Conservation (phyloP, 371 early-diverging fungal genomes). For the Rhizopus delemar region DNA sequence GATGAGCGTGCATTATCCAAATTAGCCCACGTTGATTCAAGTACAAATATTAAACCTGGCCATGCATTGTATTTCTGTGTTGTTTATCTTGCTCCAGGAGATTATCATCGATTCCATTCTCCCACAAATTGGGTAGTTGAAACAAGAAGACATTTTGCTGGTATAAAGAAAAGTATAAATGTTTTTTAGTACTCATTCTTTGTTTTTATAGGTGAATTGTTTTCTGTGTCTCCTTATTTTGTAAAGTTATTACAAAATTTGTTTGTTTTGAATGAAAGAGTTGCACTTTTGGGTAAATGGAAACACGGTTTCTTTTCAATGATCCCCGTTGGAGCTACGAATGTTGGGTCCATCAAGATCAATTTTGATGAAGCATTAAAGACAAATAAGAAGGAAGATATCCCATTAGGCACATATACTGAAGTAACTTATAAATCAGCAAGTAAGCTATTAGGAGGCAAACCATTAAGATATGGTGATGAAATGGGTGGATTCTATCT, state of each 20-base stretch:
- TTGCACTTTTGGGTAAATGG: slow-evolving; percentile 91
- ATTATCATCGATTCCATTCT: slow-evolving; percentile 98
- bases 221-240: slow-evolving; percentile 91
- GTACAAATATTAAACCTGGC: slow-evolving; percentile 59
- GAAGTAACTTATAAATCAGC: slow-evolving; percentile 73
- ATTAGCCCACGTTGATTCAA: slow-evolving; percentile 28
- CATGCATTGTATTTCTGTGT: slow-evolving; percentile 85
- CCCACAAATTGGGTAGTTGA: slow-evolving; percentile 93
- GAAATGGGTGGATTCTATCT: slow-evolving; percentile 95
- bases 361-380: slow-evolving; percentile 85
- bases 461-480: slow-evolving; percentile 74
- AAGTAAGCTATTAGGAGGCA: slow-evolving; percentile 65
- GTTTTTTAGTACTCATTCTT: background rate
- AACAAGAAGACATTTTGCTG: slow-evolving; percentile 85
- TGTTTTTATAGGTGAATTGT: slow-evolving; percentile 74
- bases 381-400: slow-evolving; percentile 68
- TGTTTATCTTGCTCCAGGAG: slow-evolving; percentile 95
- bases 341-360: slow-evolving; percentile 93
- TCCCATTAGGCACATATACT: slow-evolving; percentile 73
- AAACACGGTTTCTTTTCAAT: slow-evolving; percentile 91
- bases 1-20: slow-evolving; percentile 25
- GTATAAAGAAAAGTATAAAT: slow-evolving; percentile 24
- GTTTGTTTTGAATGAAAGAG: slow-evolving; percentile 95
- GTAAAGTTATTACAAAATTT: slow-evolving; percentile 78
- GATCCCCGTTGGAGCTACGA: slow-evolving; percentile 97